These are phyloP conservation scores for Trichoderma asperelloides DNA, from an alignment of 495 filamentous ascomycete species.

Conservation along the genomic window DNA sequence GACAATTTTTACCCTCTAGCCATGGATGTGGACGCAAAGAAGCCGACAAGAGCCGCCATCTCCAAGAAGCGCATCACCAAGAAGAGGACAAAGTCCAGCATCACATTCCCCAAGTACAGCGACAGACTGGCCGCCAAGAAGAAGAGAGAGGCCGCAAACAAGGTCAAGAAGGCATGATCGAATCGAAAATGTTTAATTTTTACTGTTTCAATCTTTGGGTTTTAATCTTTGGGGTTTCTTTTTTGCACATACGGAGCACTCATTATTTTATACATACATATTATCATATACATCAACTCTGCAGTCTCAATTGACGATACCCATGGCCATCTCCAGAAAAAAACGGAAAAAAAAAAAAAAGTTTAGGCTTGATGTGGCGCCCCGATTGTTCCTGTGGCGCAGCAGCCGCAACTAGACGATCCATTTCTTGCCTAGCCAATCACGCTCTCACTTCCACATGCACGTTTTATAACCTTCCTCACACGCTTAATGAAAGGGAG, in stretches of 20 bases:
- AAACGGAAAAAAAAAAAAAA: not conserved
- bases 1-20: not conserved
- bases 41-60: not conserved
- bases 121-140: constrained; percentile 7
- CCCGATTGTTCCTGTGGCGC: not conserved
- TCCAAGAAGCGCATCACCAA: constrained; percentile 6
- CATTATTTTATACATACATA: not conserved
- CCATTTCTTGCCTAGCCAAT: not conserved
- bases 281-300: not conserved
- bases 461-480: not conserved
- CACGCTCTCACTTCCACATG: not conserved
- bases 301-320: constrained; percentile 9
- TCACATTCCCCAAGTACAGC: constrained; percentile 10
- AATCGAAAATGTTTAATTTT: not conserved
- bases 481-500: not conserved
- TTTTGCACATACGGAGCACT: not conserved
- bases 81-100: constrained; percentile 8
- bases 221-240: not conserved
- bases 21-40: constrained; percentile 12
- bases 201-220: not conserved
- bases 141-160: not conserved
- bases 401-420: not conserved
- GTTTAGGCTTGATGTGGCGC: not conserved
- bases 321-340: not conserved
- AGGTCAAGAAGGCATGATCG: not conserved